phyloP scores from a whole-genome alignment of 805 yeast genomes.

The Brettanomyces anomalus region DNA sequence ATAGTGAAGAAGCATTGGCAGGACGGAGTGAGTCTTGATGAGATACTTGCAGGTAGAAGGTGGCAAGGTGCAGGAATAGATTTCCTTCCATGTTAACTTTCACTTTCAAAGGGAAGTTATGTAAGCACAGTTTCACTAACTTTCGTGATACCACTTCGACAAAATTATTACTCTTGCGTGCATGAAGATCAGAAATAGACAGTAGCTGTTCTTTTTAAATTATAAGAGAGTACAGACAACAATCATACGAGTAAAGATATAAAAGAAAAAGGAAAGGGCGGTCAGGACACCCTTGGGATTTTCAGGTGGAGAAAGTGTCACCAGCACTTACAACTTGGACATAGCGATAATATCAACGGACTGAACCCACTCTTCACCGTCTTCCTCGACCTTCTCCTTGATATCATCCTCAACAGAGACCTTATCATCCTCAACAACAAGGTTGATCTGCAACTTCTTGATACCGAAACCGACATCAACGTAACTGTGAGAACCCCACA shows the following conservation, averaged over 20 bases:
- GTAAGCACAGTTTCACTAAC: no score
- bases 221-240: not conserved
- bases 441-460: slow-evolving; percentile 97
- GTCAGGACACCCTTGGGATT: not conserved
- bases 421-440: slow-evolving; percentile 95
- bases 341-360: slow-evolving; percentile 98
- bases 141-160: no score
- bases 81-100: slow-evolving; percentile 30
- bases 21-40: slow-evolving; percentile 33
- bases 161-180: no score
- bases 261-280: no score
- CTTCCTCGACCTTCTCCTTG: slow-evolving; percentile 63
- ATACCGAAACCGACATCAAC: slow-evolving; percentile 99
- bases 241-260: no score
- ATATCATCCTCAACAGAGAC: slow-evolving; percentile 81
- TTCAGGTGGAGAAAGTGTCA: not conserved
- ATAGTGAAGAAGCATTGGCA: slow-evolving; percentile 40
- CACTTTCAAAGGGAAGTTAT: no score
- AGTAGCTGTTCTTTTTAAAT: not conserved
- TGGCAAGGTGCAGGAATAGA: slow-evolving; percentile 47
- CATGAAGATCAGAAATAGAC: no score
- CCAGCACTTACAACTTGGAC: slow-evolving; percentile 73
- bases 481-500: slow-evolving; percentile 97
- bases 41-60: slow-evolving; percentile 31
- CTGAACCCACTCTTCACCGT: slow-evolving; percentile 97